These are phyloP conservation scores for Catharanthus roseus DNA, from an alignment of 257 asterid species.

Conservation along the genomic window DNA sequence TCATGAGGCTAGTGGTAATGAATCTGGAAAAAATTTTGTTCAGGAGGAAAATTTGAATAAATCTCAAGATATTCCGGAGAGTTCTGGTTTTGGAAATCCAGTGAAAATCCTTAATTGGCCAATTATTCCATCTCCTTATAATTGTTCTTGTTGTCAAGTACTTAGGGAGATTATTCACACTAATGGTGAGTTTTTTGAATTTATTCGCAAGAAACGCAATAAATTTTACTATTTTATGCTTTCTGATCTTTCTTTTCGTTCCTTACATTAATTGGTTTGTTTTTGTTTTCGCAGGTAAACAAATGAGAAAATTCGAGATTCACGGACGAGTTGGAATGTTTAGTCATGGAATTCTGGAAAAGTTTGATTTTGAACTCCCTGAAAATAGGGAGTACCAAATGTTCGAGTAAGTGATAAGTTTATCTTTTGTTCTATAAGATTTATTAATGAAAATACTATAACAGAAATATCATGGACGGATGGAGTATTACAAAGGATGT, in stretches of 20 bases:
- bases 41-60: conserved; percentile 5
- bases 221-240: background rate
- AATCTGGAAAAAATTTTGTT: conserved; percentile 19
- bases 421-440: too few relatives aligned
- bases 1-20: conserved; percentile 5
- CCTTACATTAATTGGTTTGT: background rate
- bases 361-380: conserved; percentile 23
- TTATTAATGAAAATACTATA: too few relatives aligned
- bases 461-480: too few relatives aligned
- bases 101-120: conserved; percentile 39
- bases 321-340: conserved; percentile 61
- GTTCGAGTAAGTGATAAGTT: conserved; percentile 46
- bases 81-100: conserved; percentile 31
- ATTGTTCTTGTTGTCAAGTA: conserved; percentile 48
- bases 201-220: background rate
- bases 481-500: too few relatives aligned
- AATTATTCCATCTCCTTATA: conserved; percentile 30
- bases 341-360: conserved; percentile 52
- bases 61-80: conserved; percentile 1
- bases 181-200: conserved; percentile 34
- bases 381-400: conserved; percentile 35
- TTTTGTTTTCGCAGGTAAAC: conserved; percentile 28
- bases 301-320: conserved; percentile 43
- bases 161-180: conserved; percentile 52
- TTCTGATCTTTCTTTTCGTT: background rate